Base-by-base conservation (phyloP, 192 early-diverging fungal species). In the Powellomyces hirtus region DNA sequence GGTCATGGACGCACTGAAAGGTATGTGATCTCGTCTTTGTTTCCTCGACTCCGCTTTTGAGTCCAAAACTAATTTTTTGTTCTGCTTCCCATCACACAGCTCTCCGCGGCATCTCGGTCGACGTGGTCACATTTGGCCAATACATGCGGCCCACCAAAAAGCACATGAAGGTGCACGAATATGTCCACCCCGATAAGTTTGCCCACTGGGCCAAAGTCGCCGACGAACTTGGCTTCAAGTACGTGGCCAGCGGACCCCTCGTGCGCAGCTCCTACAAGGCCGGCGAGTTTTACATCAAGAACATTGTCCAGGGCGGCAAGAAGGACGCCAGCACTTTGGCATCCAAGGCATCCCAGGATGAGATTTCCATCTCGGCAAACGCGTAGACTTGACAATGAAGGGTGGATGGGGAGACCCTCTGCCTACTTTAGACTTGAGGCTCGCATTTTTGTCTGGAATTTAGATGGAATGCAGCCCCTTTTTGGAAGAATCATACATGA, bases 111-210 rank as follows among this genome's bases (percentile, higher is more conserved):
- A 81, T 87, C 14, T 84, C 90, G 40, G 94, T 97, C 24, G 96
- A 98, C 70, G 92, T 94, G 42, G 85, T 98, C 20, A 98, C 96
- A 10, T 79, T 98, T 61, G 96, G 96, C n/a, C 96, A 98, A 77
- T 98, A 98, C 75, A 98, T 98, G 96, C 86, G 93, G 46, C 96
- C 96, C n/a, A 97, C 96, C 24, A 98, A 97, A 84, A 89, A 91
- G 64, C 94, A 98, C 76, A 95, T 98, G 93, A 96, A 96, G 83
- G 84, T 97, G 22, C 84, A 91, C 59, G 94, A 94, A 71, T 98
- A 97, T 67, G 89, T 98, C 38, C 86, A 89, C 44, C 95, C 95
- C 3, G 89, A 91, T 46, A 93, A 92, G 74, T 98, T 96, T 75
- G 89, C 89, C 65, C 84, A 92, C 64, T 98, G 92, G 90, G 82